Conservation (phyloP, 495 filamentous ascomycete species). For the Parachaetomium inaequale region DNA sequence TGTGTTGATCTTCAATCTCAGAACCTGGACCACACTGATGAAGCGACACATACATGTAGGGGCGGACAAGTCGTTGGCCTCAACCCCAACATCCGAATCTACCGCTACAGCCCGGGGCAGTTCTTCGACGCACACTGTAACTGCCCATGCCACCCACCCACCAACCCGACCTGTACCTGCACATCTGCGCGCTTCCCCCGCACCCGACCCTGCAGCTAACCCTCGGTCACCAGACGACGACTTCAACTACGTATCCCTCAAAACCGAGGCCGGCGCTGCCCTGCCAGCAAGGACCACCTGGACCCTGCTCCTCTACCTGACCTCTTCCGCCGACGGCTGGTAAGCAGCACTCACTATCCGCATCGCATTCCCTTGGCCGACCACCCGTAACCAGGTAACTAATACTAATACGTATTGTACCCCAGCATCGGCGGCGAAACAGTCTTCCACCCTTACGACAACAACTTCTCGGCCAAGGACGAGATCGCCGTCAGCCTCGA, state of each 20-base stretch:
- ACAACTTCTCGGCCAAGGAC: constrained; percentile 52
- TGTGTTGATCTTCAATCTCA: constrained; percentile 12
- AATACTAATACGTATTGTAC: not conserved
- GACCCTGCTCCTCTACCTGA: constrained; percentile 88
- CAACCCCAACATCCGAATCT: constrained; percentile 86
- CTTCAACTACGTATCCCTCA: constrained; percentile 61
- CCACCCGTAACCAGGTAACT: not conserved
- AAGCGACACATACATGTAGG: constrained; percentile 45
- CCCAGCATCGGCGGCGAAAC: constrained; percentile 74
- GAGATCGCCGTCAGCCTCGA: constrained; percentile 67
- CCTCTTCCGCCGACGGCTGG: constrained; percentile 46
- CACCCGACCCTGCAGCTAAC: not conserved
- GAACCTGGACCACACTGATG: not conserved
- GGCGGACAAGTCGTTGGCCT: constrained; percentile 81
- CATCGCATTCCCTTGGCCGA: not conserved
- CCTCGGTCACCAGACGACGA: constrained; percentile 62
- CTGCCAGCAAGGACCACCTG: constrained; percentile 77
- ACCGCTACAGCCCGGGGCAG: constrained; percentile 82
- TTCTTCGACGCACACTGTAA: constrained; percentile 87
- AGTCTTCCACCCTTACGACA: constrained; percentile 81
- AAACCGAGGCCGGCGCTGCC: constrained; percentile 27
- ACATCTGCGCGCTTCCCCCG: not conserved
- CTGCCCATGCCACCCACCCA: constrained; percentile 27
- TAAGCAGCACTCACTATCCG: not conserved
- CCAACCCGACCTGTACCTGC: too few species aligned